Conservation (phyloP, 345 rosid species). For the Clarkia xantiana region DNA sequence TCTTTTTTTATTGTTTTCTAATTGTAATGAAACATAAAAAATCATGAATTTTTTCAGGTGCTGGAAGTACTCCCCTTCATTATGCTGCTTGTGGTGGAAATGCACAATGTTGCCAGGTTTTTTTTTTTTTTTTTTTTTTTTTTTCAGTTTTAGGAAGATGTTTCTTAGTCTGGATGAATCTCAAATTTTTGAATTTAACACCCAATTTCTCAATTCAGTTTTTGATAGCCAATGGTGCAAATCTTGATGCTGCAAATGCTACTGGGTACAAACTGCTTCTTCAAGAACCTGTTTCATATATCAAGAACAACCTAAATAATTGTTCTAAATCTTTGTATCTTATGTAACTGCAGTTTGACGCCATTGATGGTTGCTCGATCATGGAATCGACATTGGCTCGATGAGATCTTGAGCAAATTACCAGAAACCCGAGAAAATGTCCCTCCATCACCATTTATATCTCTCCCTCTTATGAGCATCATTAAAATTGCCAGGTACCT, state of each 20-base stretch:
- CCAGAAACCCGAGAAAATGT: constrained; percentile 23
- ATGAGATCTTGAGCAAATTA: constrained; percentile 45
- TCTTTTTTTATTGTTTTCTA: background rate
- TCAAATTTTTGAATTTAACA: too few species aligned
- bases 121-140: too few species aligned
- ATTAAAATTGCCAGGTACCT: constrained; percentile 72
- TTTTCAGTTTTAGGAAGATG: too few species aligned
- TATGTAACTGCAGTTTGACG: constrained; percentile 47
- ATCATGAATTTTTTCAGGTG: constrained; percentile 32
- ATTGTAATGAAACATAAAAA: too few species aligned
- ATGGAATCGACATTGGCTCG: constrained; percentile 75
- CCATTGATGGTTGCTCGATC: constrained; percentile 89
- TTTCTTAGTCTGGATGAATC: too few species aligned
- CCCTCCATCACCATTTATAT: constrained; percentile 56
- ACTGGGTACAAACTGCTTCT: constrained; percentile 39
- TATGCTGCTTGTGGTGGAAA: constrained; percentile 99
- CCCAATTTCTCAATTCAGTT: constrained; percentile 26
- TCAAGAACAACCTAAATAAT: too few species aligned
- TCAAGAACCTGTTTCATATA: too few species aligned
- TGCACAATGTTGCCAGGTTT: constrained; percentile 78
- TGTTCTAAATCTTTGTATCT: too few species aligned
- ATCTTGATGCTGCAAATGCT: constrained; percentile 49
- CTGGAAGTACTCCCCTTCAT: constrained; percentile 89
- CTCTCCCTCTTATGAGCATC: constrained; percentile 91
- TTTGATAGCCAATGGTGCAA: constrained; percentile 69